These are phyloP conservation scores for Perkinsus marinus DNA, from an alignment of 169 alveolate genomes.

Conservation along the genomic window DNA sequence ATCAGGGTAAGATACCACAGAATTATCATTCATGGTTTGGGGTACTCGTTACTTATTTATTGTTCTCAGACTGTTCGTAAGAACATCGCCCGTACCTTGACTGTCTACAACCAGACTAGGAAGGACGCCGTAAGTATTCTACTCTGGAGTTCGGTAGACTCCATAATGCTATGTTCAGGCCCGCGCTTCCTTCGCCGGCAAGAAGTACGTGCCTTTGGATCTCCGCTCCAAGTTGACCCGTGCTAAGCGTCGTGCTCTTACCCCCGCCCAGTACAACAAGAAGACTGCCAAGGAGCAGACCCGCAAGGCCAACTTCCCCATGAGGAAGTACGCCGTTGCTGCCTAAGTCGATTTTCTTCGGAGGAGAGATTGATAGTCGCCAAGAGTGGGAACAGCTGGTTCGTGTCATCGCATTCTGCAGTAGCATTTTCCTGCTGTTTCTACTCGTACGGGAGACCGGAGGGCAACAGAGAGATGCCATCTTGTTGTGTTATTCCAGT, in stretches of 20 bases:
- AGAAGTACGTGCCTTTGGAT: constrained; percentile 52
- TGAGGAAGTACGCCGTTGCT: background rate
- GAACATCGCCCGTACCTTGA: constrained; percentile 67
- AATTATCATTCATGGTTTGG: too few relatives aligned
- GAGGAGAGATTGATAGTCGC: background rate
- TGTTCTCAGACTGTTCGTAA: background rate
- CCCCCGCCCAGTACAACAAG: constrained; percentile 54
- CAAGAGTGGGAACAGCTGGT: background rate
- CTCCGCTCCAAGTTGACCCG: constrained; percentile 69
- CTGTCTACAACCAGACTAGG: constrained; percentile 70
- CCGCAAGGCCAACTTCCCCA: background rate
- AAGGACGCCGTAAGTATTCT: constrained; percentile 51
- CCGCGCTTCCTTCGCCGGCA: background rate
- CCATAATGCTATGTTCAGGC: background rate
- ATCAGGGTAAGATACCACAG: background rate
- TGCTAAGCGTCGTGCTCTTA: constrained; percentile 65
- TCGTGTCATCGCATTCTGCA: background rate
- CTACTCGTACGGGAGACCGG: background rate
- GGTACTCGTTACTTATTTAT: too few relatives aligned
- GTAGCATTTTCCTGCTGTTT: background rate
- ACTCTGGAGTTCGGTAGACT: too few relatives aligned
- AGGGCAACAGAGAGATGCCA: too few relatives aligned
- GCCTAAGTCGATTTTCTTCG: background rate
- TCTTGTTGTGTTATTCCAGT: background rate
- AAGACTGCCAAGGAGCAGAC: constrained; percentile 44